phyloP scores from a whole-genome alignment of 225 moss, liverwort and hornwort genomes.

The Polytrichum commune region DNA sequence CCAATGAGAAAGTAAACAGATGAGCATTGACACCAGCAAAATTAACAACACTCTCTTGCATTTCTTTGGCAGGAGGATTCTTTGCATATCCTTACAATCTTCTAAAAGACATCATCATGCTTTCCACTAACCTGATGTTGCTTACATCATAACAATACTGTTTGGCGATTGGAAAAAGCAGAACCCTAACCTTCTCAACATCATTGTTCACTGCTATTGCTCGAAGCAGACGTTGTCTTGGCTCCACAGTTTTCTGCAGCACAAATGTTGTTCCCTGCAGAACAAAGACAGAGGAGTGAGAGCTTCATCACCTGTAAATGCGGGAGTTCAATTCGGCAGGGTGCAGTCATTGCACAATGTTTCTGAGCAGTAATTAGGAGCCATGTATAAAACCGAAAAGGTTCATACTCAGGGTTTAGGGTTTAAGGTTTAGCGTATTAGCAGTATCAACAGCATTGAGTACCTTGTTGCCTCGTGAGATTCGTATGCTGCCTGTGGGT shows the following conservation, averaged over 20 bases:
- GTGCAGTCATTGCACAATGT: too few species aligned
- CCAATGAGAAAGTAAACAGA: background rate
- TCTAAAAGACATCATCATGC: too few species aligned
- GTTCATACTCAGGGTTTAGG: background rate
- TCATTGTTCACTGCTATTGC: constrained; percentile 55
- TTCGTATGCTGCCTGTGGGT: constrained; percentile 68
- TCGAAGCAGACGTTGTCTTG: constrained; percentile 72
- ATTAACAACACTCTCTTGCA: too few species aligned
- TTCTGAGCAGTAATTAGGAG: too few species aligned
- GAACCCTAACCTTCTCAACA: constrained; percentile 65
- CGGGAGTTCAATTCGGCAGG: too few species aligned
- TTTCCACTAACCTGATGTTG: too few species aligned
- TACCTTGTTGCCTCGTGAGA: constrained; percentile 91
- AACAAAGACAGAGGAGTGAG: background rate
- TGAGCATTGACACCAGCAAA: background rate
- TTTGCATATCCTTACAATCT: too few species aligned
- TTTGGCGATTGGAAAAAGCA: background rate
- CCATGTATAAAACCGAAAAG: background rate
- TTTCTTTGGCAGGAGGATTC: too few species aligned
- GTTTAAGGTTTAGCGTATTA: background rate
- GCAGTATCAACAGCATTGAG: background rate
- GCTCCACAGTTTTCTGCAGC: constrained; percentile 77
- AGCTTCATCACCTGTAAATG: background rate
- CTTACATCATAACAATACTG: too few species aligned
- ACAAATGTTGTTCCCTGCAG: constrained; percentile 92